Evolutionary conservation across 73 alveolate genomes (phyloP).

Genomic region (Paramecium sexaurelia): DNA sequence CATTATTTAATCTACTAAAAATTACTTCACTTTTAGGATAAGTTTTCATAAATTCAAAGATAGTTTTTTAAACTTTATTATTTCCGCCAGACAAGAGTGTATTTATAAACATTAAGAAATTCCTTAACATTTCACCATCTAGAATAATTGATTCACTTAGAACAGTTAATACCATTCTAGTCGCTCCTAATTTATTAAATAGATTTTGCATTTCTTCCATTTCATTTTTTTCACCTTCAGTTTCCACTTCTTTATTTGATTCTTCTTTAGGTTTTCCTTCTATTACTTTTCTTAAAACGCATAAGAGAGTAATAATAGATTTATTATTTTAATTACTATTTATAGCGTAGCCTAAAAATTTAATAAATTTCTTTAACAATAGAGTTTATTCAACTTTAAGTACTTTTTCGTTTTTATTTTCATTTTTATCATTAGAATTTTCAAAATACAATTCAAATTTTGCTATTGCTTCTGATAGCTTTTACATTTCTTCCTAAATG

Average conservation of each 20-base stretch:
- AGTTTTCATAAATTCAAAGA: constrained; percentile 64
- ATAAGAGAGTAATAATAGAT: constrained; percentile 13
- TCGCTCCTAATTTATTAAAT: constrained; percentile 68
- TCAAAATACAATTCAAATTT: constrained; percentile 16
- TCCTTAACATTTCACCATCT: constrained; percentile 62
- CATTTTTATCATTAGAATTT: background rate
- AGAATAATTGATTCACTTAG: constrained; percentile 61
- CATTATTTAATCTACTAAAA: constrained; percentile 58
- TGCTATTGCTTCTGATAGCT: background rate
- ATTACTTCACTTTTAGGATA: constrained; percentile 68
- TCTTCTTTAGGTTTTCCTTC: constrained; percentile 28
- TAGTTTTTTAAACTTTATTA: constrained; percentile 64
- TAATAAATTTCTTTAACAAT: constrained; percentile 50
- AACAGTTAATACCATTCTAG: constrained; percentile 65
- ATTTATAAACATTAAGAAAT: constrained; percentile 54
- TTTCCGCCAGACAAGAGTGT: constrained; percentile 69
- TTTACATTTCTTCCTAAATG: background rate
- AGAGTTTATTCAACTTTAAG: constrained; percentile 17
- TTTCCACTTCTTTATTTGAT: constrained; percentile 16
- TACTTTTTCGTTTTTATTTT: background rate
- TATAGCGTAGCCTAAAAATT: constrained; percentile 47
- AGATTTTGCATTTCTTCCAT: constrained; percentile 60
- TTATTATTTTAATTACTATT: constrained; percentile 28
- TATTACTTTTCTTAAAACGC: constrained; percentile 52
- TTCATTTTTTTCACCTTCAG: constrained; percentile 27